Evolutionary conservation across 2,329 filamentous ascomycete genomes (phyloP), one percentile per base, ranked within the genome.

Genomic region (Uncinocarpus reesii): DNA sequence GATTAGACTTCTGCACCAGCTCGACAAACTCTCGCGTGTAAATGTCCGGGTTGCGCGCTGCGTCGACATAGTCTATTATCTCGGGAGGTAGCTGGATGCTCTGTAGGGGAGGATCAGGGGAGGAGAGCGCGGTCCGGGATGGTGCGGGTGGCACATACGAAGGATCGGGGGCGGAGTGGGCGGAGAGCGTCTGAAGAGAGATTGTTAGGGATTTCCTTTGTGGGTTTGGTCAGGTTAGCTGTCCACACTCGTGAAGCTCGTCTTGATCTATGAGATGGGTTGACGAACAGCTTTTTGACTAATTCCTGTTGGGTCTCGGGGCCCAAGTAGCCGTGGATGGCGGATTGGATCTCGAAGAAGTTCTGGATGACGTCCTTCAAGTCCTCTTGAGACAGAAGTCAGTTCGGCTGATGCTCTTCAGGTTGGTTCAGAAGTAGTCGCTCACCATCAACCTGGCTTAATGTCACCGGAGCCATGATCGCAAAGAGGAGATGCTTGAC

Each of bases 1-100:
- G 77, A 54, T 83, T 83, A 42, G 74, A 73, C 52, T 73, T 70
- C 65, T 81, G 78, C 7, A 79, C 76, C 23, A 77, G 67, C 62
- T 83, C 79, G 37, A 82, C 76, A 53, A 81, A 80, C 55, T 82
- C 78, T 38, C 79, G 72, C 7, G 78, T 81, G 62, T 80, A 82
- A 55, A 82, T 81, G 56, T 82, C 79, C 6, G 79, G 79, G 57
- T 83, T 83, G 18, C 79, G 75, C 15, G 76, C 73, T 16, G 72
- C 68, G 56, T 81, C 78, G 28, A 83, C 77, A 59, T 81, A 83
- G 48, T 72, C 70, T 54, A 80, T 75, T 26, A 82, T 76, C 55
- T 81, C 78, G 3, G 76, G 71, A 0, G 79, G 78, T 1, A 82
- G 71, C 41, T 73, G 67, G 50, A 78, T 71, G 46, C 68, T 66